Conservation (phyloP, 257 asterid species). For the Solanum chiquidenum region DNA sequence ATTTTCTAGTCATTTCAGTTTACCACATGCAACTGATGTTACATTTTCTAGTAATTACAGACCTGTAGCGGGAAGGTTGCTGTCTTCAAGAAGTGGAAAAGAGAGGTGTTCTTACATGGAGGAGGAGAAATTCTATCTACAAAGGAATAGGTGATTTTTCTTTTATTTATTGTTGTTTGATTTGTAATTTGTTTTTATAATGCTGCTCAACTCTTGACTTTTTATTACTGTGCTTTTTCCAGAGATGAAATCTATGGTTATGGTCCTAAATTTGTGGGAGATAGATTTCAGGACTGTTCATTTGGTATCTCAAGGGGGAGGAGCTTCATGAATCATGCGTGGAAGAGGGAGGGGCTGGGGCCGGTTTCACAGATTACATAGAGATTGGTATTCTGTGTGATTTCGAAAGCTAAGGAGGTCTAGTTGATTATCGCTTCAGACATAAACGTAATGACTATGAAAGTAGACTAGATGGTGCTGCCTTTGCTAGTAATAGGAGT, state of each 20-base stretch:
- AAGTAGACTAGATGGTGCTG: conserved; percentile 23
- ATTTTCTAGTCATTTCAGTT: neutral
- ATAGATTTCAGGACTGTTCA: conserved; percentile 36
- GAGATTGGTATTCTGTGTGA: conserved; percentile 56
- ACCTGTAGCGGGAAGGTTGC: conserved; percentile 29
- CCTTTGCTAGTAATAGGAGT: conserved; percentile 19
- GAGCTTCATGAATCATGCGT: conserved; percentile 19
- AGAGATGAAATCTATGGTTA: conserved; percentile 50
- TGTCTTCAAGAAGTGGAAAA: conserved; percentile 43
- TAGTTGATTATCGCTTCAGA: conserved; percentile 40
- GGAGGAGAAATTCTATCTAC: conserved; percentile 31
- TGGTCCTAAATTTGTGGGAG: conserved; percentile 43
- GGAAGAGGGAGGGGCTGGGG: conserved; percentile 62
- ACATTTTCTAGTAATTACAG: conserved; percentile 33
- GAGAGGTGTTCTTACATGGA: conserved; percentile 49
- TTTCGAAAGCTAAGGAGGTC: conserved; percentile 37
- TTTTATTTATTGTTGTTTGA: neutral
- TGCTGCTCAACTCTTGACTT: conserved; percentile 4
- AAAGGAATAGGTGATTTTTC: conserved; percentile 53
- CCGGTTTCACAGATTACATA: conserved; percentile 14
- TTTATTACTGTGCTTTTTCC: conserved; percentile 17
- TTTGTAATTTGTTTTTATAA: neutral
- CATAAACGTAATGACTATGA: conserved; percentile 37
- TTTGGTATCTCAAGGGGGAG: conserved; percentile 43
- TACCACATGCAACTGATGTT: conserved; percentile 42